These are phyloP conservation scores for Penicillium sumatraense DNA, from an alignment of 2,329 filamentous ascomycete species.

Conservation along the genomic window DNA sequence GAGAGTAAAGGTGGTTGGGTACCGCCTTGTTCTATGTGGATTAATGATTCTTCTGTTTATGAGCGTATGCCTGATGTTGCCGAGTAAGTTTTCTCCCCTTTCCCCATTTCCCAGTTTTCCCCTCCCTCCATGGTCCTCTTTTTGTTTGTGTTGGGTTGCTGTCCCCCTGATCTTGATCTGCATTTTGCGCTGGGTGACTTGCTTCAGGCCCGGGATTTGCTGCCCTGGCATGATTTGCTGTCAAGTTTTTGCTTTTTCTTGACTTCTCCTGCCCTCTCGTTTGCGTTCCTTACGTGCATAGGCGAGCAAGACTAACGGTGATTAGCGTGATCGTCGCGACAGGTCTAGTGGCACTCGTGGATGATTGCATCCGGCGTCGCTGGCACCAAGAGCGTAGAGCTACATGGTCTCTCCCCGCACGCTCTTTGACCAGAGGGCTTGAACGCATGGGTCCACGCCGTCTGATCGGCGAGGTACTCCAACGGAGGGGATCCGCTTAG, in stretches of 20 bases:
- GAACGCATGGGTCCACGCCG: conserved; percentile 67
- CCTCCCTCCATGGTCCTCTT: too few relatives aligned
- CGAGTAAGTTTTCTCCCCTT: conserved; percentile 66
- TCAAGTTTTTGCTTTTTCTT: conserved; percentile 1
- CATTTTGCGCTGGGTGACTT: neutral
- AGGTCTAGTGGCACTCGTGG: conserved; percentile 85
- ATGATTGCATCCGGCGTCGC: conserved; percentile 84
- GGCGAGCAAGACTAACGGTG: neutral
- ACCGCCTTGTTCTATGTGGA: conserved; percentile 87
- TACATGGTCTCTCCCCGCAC: conserved; percentile 58
- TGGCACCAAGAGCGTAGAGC: conserved; percentile 66
- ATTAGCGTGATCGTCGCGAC: conserved; percentile 82
- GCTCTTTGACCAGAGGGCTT: conserved; percentile 60
- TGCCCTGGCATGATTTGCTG: conserved; percentile 4
- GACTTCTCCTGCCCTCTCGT: neutral
- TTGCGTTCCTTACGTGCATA: neutral
- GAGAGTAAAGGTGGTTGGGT: conserved; percentile 84
- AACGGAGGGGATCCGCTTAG: conserved; percentile 51
- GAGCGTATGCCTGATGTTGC: conserved; percentile 76
- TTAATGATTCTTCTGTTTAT: conserved; percentile 74
- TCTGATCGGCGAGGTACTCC: conserved; percentile 67
- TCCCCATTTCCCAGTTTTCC: neutral
- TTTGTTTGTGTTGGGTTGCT: too few relatives aligned
- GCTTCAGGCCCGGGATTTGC: neutral
- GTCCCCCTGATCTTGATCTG: neutral